A percentile compares a stretch with the other conserved stretches of the same genome.
These are phyloP conservation scores for Leccinum insolens DNA, from an alignment of 1,284 basidiomycete species.

Conservation along the genomic window DNA sequence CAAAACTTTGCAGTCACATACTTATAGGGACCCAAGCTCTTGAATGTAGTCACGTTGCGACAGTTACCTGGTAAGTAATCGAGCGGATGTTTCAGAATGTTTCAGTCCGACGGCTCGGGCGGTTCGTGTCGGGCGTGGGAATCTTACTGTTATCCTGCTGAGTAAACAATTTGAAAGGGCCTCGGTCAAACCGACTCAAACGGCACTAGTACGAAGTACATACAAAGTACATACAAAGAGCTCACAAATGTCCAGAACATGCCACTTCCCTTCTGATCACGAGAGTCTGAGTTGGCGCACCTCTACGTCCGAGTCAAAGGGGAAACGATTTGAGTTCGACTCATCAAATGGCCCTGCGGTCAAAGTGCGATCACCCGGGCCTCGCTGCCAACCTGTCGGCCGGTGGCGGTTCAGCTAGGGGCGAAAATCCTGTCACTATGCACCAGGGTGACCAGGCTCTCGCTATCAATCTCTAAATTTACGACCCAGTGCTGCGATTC, in stretches of 20 bases:
- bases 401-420: not conserved
- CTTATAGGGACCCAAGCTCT: not conserved
- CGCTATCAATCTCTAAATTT: not conserved
- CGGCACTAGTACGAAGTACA: not conserved
- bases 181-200: not conserved
- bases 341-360: not conserved
- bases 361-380: not conserved
- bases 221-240: not conserved
- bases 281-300: not conserved
- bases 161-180: not conserved
- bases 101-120: not conserved
- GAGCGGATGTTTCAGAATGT: not conserved
- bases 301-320: not conserved
- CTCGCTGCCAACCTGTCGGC: not conserved
- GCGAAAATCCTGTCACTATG: not conserved
- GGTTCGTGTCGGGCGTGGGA: not conserved
- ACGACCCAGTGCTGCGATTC: not conserved
- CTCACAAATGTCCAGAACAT: not conserved
- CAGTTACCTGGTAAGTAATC: not conserved
- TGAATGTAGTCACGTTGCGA: not conserved
- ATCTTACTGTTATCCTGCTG: not conserved
- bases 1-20: too few relatives aligned
- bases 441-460: not conserved
- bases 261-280: not conserved
- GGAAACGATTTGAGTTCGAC: not conserved